Base-by-base conservation (phyloP, 2,329 filamentous ascomycete species). In the Domatiomyces globalis region DNA sequence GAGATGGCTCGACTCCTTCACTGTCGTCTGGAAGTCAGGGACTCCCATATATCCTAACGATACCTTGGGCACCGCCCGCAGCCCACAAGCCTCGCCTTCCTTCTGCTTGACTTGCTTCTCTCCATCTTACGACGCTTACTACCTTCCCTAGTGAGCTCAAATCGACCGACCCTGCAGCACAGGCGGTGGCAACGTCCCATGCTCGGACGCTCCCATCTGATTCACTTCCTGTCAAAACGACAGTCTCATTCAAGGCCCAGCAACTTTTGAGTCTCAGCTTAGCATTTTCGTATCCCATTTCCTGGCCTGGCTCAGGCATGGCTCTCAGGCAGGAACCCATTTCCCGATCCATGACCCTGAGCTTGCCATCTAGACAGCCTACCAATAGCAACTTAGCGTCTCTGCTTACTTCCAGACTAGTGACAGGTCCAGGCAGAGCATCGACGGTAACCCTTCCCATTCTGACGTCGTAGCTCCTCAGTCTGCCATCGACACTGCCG, bases 151-250 rank as follows among this genome's bases (percentile, higher is more conserved):
- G 42, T 42, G 53, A 22, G 50, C 51, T 56, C 45, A 60, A 49
- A 9, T 57, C 51, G 45, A 63, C 49, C 27, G 29, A 46, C 2
- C 53, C 59, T 33, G 60, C 49, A 19, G 45, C 33, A 50, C 81
- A 77, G 1, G 87, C 89, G 5, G 77, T 83, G 50, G 95, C 65
- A 18, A 94, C 70, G 69, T 95, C 88, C 90, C 90, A 96, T 1
- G 80, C 86, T 71, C 83, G 82, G 6, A 88, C 68, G 61, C 74
- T 73, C 2, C 84, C 85, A 54, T 83, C 73, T 62, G 77, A 73
- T 67, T 95, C 89, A 61, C 88, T 87, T 6, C 90, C 90, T 48
- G 80, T 84, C 2, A 95, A 62, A 1, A 92, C 86, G 47, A 84
- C 83, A 54, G 79, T 81, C 67, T 95, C 90, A 56, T 78, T 81